phyloP scores from a whole-genome alignment of 2,329 filamentous ascomycete species.

The Penicillium sp. region DNA sequence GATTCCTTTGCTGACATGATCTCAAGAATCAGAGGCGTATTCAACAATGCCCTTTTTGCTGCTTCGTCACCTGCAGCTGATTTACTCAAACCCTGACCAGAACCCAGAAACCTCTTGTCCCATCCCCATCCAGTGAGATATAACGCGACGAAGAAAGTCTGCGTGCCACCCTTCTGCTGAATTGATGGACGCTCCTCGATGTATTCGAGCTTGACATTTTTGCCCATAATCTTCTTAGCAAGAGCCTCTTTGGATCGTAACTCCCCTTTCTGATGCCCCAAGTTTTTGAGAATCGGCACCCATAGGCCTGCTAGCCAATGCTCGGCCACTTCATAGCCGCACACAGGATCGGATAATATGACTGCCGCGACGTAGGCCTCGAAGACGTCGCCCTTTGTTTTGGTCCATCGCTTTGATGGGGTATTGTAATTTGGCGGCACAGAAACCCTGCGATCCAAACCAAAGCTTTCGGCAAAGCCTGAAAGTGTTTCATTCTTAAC shows the following conservation, averaged over 20 bases:
- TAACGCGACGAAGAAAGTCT: slow-evolving; percentile 47
- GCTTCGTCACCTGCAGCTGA: slow-evolving; percentile 47
- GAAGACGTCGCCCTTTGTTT: slow-evolving; percentile 82
- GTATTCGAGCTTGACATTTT: slow-evolving; percentile 62
- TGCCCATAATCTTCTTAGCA: slow-evolving; percentile 54
- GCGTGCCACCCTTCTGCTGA: slow-evolving; percentile 37
- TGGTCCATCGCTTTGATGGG: slow-evolving; percentile 59
- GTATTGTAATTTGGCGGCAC: slow-evolving; percentile 52
- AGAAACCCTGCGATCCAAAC: slow-evolving; percentile 63
- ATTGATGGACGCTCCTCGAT: slow-evolving; percentile 43
- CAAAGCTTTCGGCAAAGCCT: slow-evolving; percentile 68
- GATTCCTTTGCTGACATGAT: slow-evolving; percentile 38
- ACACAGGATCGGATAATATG: slow-evolving; percentile 63
- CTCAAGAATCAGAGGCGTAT: slow-evolving; percentile 41
- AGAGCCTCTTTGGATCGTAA: slow-evolving; percentile 56
- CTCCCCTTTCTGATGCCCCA: slow-evolving; percentile 28
- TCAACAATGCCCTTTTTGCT: slow-evolving; percentile 42
- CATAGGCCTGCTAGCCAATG: slow-evolving; percentile 76
- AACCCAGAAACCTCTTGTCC: slow-evolving; percentile 45
- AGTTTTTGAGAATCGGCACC: slow-evolving; percentile 59
- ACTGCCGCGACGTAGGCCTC: slow-evolving; percentile 85
- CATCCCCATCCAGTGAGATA: slow-evolving; percentile 52
- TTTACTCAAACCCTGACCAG: slow-evolving; percentile 47
- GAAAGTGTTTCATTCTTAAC: slow-evolving; percentile 79
- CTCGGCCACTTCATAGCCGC: slow-evolving; percentile 62